Evolutionary conservation across 495 filamentous ascomycete species (phyloP).

Genomic region (Neurospora tetrasperma): DNA sequence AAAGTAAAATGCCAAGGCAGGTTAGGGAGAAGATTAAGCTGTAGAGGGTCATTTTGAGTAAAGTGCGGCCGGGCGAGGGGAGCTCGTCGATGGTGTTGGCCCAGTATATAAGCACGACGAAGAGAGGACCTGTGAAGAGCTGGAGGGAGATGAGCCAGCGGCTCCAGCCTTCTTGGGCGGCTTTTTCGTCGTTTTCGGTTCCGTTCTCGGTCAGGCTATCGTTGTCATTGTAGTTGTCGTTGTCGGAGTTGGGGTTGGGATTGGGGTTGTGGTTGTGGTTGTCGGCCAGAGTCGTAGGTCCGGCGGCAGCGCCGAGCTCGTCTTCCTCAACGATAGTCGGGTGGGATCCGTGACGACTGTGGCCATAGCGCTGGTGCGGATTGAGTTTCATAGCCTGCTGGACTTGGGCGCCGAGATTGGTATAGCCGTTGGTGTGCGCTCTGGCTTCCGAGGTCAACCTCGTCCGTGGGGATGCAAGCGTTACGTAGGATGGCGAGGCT

Average conservation of each 20-base stretch:
- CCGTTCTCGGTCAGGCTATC: neutral
- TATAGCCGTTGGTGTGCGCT: neutral
- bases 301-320: neutral
- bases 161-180: constrained; percentile 52
- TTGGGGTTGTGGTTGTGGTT: neutral
- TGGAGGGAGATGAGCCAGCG: constrained; percentile 82
- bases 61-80: constrained; percentile 20
- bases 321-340: neutral
- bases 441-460: neutral
- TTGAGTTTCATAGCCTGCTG: neutral
- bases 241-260: no score
- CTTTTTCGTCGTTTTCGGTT: neutral
- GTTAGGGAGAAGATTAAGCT: constrained; percentile 60
- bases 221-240: no score
- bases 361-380: neutral
- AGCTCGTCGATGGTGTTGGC: constrained; percentile 50
- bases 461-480: neutral
- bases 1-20: constrained; percentile 50
- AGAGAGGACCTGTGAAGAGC: constrained; percentile 78
- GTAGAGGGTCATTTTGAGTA: constrained; percentile 57
- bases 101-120: constrained; percentile 69
- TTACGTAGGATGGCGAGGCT: constrained; percentile 6
- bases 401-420: neutral
- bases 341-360: neutral
- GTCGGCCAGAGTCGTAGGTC: neutral